These are phyloP conservation scores for Parmelia sp. DNA, from an alignment of 495 filamentous ascomycete species.

Conservation along the genomic window DNA sequence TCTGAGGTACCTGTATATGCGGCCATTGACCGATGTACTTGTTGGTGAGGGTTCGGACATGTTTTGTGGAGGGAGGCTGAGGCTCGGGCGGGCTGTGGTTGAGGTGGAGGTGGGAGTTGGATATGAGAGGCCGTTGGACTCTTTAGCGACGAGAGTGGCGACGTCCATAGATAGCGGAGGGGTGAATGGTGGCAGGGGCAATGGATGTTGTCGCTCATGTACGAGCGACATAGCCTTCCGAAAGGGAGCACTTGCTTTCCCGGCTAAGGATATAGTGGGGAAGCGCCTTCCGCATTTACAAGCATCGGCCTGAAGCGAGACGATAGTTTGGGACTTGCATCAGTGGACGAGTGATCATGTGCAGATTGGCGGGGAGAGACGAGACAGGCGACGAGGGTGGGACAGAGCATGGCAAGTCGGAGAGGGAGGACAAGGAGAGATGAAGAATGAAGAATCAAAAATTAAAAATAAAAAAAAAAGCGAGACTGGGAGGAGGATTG, in stretches of 20 bases:
- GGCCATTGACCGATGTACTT: conserved; percentile 21
- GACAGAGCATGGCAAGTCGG: neutral
- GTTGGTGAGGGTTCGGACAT: conserved; percentile 16
- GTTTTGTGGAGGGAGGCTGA: conserved; percentile 18
- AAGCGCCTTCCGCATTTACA: neutral
- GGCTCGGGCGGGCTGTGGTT: conserved; percentile 10
- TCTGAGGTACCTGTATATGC: conserved; percentile 22
- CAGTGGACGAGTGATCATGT: neutral
- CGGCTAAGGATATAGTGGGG: neutral
- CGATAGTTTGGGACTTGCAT: neutral
- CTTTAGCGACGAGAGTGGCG: conserved; percentile 2
- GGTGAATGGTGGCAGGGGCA: conserved; percentile 18
- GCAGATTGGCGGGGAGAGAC: no score
- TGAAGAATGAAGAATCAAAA: no score
- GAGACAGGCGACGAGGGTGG: no score
- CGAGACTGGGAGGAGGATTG: no score
- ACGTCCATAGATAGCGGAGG: conserved; percentile 11
- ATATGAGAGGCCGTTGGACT: conserved; percentile 19
- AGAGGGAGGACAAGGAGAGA: neutral
- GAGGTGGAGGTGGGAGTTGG: conserved; percentile 19
- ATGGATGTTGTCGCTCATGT: conserved; percentile 18
- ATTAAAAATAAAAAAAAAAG: no score
- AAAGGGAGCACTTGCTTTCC: neutral
- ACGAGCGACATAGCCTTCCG: conserved; percentile 16
- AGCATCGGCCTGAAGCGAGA: neutral